Evolutionary conservation across 2,329 filamentous ascomycete genomes (phyloP).

Genomic region (Cucurbitaria berberidis): DNA sequence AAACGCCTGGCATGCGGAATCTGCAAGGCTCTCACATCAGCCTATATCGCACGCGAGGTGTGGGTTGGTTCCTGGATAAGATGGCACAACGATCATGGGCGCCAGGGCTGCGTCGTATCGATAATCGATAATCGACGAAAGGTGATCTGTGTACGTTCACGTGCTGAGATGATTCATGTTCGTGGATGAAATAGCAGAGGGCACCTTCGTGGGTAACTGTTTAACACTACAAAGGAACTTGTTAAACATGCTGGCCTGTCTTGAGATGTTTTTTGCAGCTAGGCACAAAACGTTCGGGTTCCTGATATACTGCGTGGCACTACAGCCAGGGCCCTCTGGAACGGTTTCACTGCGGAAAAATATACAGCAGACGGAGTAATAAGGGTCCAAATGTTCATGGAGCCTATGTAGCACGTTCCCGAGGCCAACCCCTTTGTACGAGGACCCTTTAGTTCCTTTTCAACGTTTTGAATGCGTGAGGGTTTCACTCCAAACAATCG

Average conservation of each 20-base stretch:
- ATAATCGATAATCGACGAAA: background rate
- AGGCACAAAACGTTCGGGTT: background rate
- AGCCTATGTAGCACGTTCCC: constrained; percentile 7
- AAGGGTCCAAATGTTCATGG: background rate
- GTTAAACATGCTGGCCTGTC: background rate
- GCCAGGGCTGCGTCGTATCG: background rate
- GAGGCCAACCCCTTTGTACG: background rate
- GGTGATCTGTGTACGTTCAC: background rate
- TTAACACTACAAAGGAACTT: background rate
- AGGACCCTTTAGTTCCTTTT: background rate
- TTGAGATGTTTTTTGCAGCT: background rate
- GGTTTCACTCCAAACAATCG: constrained; percentile 17
- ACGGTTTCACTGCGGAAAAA: background rate
- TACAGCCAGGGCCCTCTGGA: background rate
- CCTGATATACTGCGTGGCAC: background rate
- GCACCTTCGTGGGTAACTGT: background rate
- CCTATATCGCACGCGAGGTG: background rate
- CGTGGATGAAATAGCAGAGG: background rate
- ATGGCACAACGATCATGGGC: background rate
- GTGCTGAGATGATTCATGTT: background rate
- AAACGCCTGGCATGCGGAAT: background rate
- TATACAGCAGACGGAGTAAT: background rate
- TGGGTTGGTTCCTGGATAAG: constrained; percentile 3
- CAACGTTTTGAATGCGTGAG: background rate
- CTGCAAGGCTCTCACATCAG: background rate